A percentile compares a stretch with the other conserved stretches of the same genome.
phyloP scores from a whole-genome alignment of 2,329 filamentous ascomycete species.

The Exserohilum rostratum region DNA sequence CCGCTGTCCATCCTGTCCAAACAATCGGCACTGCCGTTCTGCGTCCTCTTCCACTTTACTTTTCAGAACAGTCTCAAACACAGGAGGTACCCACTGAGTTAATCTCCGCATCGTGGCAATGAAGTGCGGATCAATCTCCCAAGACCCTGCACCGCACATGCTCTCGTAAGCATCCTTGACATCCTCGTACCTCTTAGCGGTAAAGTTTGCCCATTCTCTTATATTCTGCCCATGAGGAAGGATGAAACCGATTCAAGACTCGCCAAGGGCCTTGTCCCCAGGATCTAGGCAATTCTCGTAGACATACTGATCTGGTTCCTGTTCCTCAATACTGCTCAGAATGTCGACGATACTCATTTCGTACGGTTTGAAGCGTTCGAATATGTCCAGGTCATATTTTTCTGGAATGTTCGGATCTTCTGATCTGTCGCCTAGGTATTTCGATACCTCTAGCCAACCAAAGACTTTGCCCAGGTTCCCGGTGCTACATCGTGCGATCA shows the following conservation, averaged over 20 bases:
- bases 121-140: neutral
- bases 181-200: neutral
- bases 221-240: neutral
- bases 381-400: too few relatives aligned
- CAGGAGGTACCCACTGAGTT: neutral
- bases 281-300: neutral
- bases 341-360: too few relatives aligned
- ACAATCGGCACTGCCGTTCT: too few relatives aligned
- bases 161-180: neutral
- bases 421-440: neutral
- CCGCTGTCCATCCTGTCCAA: too few relatives aligned
- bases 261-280: too few relatives aligned
- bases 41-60: neutral
- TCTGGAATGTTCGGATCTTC: too few relatives aligned
- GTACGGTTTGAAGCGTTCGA: too few relatives aligned
- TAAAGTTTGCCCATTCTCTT: neutral
- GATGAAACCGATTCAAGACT: neutral
- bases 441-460: neutral
- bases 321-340: neutral
- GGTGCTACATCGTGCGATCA: neutral
- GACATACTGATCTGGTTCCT: neutral
- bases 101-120: neutral
- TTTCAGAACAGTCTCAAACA: neutral
- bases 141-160: neutral
- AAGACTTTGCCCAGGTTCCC: neutral